phyloP scores from a whole-genome alignment of 345 rosid species.

The Mallotus nudiflorus region DNA sequence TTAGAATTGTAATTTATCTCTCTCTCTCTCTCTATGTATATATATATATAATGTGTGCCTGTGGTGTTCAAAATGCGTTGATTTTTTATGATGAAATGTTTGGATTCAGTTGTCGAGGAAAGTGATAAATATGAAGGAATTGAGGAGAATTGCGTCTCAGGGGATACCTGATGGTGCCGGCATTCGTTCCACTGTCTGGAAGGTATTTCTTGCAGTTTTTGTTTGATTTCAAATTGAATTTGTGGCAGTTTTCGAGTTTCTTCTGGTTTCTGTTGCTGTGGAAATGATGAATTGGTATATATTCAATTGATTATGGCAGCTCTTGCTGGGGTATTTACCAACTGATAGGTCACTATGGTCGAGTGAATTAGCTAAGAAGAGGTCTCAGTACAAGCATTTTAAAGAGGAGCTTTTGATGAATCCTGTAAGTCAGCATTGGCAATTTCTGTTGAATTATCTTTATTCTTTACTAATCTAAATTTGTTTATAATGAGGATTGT shows the following conservation, averaged over 20 bases:
- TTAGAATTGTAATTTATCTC: conserved; percentile 4
- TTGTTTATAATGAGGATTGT: not conserved
- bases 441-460: not conserved
- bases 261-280: not conserved
- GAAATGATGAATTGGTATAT: no score
- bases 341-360: conserved; percentile 81
- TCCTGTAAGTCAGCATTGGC: conserved; percentile 58
- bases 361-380: conserved; percentile 77
- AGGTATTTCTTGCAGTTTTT: conserved; percentile 46
- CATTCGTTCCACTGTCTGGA: conserved; percentile 85
- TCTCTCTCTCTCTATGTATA: not conserved
- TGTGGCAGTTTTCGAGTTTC: no score
- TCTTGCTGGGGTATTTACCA: conserved; percentile 77
- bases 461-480: no score
- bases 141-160: conserved; percentile 78
- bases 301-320: conserved; percentile 47
- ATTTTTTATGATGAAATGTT: not conserved
- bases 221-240: not conserved
- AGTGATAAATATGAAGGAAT: conserved; percentile 69
- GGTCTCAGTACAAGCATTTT: conserved; percentile 85
- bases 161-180: conserved; percentile 89
- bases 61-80: not conserved
- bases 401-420: conserved; percentile 92
- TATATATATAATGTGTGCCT: no score
- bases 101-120: conserved; percentile 68